These are phyloP conservation scores for Russula emetica DNA, from an alignment of 768 basidiomycete genomes.

Conservation along the genomic window DNA sequence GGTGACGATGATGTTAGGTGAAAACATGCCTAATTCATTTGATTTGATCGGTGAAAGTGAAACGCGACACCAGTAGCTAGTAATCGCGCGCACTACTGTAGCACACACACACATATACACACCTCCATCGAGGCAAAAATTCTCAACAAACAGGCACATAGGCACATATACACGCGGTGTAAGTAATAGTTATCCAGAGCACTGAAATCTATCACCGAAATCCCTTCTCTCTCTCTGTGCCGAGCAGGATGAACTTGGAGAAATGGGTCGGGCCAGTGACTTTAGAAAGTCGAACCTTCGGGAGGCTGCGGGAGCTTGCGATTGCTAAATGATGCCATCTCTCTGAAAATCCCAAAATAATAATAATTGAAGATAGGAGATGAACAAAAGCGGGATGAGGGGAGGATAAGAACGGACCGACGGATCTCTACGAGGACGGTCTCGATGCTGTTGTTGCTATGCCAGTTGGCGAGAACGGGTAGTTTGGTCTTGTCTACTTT, in stretches of 20 bases:
- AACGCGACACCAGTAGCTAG: neutral
- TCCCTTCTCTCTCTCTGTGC: neutral
- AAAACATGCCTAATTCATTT: neutral
- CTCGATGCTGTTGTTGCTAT: conserved; percentile 73
- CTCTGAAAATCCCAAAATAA: conserved; percentile 45
- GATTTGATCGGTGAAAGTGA: neutral
- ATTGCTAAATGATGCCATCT: conserved; percentile 91
- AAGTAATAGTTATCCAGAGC: neutral
- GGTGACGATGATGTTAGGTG: neutral
- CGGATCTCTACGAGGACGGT: conserved; percentile 89
- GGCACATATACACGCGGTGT: conserved; percentile 7
- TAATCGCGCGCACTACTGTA: neutral
- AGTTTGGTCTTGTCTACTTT: conserved; percentile 73
- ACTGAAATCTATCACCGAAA: conserved; percentile 18
- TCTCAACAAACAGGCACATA: neutral
- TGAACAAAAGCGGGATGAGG: neutral
- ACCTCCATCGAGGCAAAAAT: neutral
- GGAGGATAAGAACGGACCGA: conserved; percentile 48
- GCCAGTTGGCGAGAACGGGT: conserved; percentile 71
- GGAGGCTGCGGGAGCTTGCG: conserved; percentile 93
- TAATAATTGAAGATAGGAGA: neutral
- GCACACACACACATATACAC: neutral
- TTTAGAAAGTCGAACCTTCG: conserved; percentile 72
- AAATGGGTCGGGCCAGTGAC: neutral
- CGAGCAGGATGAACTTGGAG: neutral